phyloP scores from a whole-genome alignment of 352 stramenopile genomes.

The Phytophthora litchii region DNA sequence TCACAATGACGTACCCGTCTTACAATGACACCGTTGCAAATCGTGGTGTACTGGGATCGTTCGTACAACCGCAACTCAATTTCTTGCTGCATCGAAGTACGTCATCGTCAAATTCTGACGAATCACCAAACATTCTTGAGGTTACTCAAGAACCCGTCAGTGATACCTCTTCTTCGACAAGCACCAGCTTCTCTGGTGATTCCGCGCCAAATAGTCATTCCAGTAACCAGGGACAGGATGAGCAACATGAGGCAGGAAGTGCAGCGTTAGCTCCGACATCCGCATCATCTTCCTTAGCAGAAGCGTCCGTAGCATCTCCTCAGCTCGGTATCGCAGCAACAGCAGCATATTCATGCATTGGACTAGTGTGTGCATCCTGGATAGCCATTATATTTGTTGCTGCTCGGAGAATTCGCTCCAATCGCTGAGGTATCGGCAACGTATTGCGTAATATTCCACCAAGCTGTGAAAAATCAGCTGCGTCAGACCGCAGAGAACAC shows the following conservation, averaged over 20 bases:
- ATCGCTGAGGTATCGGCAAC: slow-evolving; percentile 15
- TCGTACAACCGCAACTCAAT: slow-evolving; percentile 55
- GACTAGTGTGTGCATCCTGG: slow-evolving; percentile 51
- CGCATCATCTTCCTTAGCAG: slow-evolving; percentile 20
- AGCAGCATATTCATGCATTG: slow-evolving; percentile 62
- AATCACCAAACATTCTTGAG: no score
- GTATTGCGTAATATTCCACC: slow-evolving; percentile 18
- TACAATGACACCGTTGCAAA: slow-evolving; percentile 51
- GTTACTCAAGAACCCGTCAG: no score
- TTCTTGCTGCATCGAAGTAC: slow-evolving; percentile 25
- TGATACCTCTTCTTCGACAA: slow-evolving; percentile 3
- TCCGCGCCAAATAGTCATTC: slow-evolving; percentile 10
- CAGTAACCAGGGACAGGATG: background rate
- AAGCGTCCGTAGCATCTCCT: slow-evolving; percentile 15
- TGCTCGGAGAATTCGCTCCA: slow-evolving; percentile 35
- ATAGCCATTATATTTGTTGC: slow-evolving; percentile 59
- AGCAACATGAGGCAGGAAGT: slow-evolving; percentile 13
- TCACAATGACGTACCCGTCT: slow-evolving; percentile 12
- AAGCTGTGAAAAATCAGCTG: background rate
- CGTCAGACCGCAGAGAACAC: background rate
- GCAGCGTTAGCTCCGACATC: slow-evolving; percentile 8
- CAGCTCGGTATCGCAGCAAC: slow-evolving; percentile 28
- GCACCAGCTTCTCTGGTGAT: slow-evolving; percentile 4
- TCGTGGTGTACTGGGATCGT: slow-evolving; percentile 54
- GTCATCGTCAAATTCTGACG: background rate